Evolutionary conservation across 164 flowering plant genomes (phyloP), one percentile per base, ranked within the genome.

Genomic region (Tinospora cordifolia): DNA sequence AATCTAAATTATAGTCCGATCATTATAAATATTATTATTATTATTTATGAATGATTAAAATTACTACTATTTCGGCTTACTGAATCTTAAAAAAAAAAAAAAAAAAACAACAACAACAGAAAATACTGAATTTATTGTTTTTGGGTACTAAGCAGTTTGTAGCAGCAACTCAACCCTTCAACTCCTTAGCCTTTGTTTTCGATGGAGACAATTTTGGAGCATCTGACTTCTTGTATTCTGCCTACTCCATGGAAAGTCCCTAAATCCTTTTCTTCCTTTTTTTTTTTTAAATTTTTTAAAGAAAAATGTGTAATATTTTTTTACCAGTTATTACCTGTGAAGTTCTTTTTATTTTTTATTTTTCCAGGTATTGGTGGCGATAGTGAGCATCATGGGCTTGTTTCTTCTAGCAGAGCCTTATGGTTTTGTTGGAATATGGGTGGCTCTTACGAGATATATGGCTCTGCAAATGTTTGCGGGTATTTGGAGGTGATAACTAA

Each of bases 121-220:
- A n/a, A n/a, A n/a, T 49, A 70, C 54, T 41, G 25, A 74, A 30
- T 27, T 46, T 26, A 68, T 59, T 54, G 38, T 65, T 38, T 6
- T 72, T 60, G n/a, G 36, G 36, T 30, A 8, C 3, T 67, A 12
- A 62, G 74, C 86, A 92, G 98, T 92, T 89, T 82, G 90, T 90
- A 22, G 92, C 96, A 75, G 85, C 73, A 5, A 87, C 96, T 66
- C 98, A 92, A 75, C 96, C 98, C 13, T 75, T 92, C 41, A 90
- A 92, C 69, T 77, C 90, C n/a, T 49, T 92, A 58, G 98, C 96
- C 49, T 92, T 92, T 75, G 96, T 89, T 54, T 87, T 90, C 41
- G 93, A 92, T 75, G 97, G 98, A 10, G 75, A 89, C 67, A 90
- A 92, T 79, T 90, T 82, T 77, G 98, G 97, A 54, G 98, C 97